phyloP scores from a whole-genome alignment of 2,329 filamentous ascomycete genomes.

The Xylaria sp. region DNA sequence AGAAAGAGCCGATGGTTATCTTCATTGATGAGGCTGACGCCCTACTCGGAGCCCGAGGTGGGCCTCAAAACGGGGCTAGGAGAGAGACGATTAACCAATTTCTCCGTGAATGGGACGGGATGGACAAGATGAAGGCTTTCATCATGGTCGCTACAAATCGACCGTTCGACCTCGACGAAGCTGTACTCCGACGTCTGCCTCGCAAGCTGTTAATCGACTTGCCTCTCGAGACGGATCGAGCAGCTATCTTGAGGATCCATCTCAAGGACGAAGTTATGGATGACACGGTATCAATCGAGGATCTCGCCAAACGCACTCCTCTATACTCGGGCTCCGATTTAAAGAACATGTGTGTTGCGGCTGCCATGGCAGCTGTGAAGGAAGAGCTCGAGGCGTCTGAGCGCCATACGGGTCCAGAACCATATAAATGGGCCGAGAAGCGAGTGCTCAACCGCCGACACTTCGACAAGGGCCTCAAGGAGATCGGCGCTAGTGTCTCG shows the following conservation, averaged over 20 bases:
- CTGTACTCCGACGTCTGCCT: slow-evolving; percentile 80
- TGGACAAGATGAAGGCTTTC: slow-evolving; percentile 83
- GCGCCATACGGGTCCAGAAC: slow-evolving; percentile 41
- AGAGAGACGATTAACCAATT: slow-evolving; percentile 97
- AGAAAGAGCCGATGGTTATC: slow-evolving; percentile 89
- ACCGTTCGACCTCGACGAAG: slow-evolving; percentile 93
- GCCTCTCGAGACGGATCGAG: slow-evolving; percentile 72
- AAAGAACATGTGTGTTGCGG: slow-evolving; percentile 83
- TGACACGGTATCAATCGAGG: slow-evolving; percentile 65
- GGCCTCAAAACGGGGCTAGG: slow-evolving; percentile 74
- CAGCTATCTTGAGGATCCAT: slow-evolving; percentile 76
- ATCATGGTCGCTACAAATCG: slow-evolving; percentile 98
- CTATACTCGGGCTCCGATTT: slow-evolving; percentile 86
- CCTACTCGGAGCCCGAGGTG: slow-evolving; percentile 81
- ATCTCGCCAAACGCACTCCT: slow-evolving; percentile 73
- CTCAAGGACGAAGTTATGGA: slow-evolving; percentile 74
- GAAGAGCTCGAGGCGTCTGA: slow-evolving; percentile 68
- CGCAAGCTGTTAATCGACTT: slow-evolving; percentile 78
- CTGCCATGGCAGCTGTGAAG: slow-evolving; percentile 80
- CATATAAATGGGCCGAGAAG: slow-evolving; percentile 72
- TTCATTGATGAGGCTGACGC: slow-evolving; percentile 98
- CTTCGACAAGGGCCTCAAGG: slow-evolving; percentile 85
- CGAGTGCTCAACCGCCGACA: slow-evolving; percentile 74
- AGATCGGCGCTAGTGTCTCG: slow-evolving; percentile 91
- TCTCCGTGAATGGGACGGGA: slow-evolving; percentile 94